Evolutionary conservation across 163 green algal species (phyloP), one percentile per base, ranked within the genome.

Genomic region (Coccomyxa subellipsoidea): DNA sequence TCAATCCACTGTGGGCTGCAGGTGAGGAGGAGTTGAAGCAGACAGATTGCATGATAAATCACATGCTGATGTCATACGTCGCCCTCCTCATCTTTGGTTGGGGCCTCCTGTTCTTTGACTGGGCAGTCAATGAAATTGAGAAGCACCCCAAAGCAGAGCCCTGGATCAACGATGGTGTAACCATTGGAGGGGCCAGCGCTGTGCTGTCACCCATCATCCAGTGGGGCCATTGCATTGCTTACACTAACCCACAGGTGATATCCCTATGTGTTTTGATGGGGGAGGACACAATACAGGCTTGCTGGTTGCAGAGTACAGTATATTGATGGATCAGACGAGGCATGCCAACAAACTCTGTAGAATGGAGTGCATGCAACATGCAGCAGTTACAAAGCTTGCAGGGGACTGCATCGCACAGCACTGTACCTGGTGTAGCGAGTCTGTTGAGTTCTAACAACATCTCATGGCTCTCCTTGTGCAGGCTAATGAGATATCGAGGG

Each of bases 171-270:
- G 73, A 84, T 81, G 81, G 72, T 37, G 81, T 84, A 3, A 77
- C 79, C 23, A 84, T 84, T 78, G 81, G 81, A 7, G 81, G 81
- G 34, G 81, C 81, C 6, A 80, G 70, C 38, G 81, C 81, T 36
- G 81, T 84, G 10, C 38, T 84, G 73, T 84, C 81, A 23, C 81
- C 81, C 23, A 84, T 84, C 53, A 84, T 84, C 32, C 81, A 84
- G 34, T 84, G 81, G 81, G 81, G 81, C 32, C 81, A 84, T 37
- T 77, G 70, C 21, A 81, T 84, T 75, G 38, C 79, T 27, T 54
- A 84, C 27, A 80, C 47, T 10, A 80, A 75, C 21, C 38, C 69
- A 54, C 12, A 71, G 70, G 80, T 84, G 73, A 38, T 3, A 34
- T 25, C 59, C 0, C 15, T n/a, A 40, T 21, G 10, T 23, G 31